These are phyloP conservation scores for Pyricularia sp. DNA, from an alignment of 2,329 filamentous ascomycete genomes.

Conservation along the genomic window DNA sequence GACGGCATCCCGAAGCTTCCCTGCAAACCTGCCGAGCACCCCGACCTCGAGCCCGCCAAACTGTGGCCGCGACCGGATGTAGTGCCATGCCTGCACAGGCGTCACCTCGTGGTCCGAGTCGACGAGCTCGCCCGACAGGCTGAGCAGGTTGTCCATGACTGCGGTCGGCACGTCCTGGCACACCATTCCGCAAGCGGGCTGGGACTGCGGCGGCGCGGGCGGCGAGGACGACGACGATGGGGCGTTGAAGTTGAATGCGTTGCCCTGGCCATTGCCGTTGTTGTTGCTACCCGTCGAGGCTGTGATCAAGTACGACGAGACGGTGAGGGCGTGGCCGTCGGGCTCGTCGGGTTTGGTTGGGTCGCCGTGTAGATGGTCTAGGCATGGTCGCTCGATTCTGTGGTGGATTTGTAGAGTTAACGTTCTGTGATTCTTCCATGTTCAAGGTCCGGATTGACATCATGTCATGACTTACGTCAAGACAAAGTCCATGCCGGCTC, in stretches of 20 bases:
- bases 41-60: conserved; percentile 20
- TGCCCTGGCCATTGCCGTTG: not conserved
- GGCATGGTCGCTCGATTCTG: conserved; percentile 20
- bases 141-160: conserved; percentile 16
- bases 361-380: conserved; percentile 17
- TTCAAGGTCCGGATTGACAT: not conserved
- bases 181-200: not conserved
- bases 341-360: conserved; percentile 15
- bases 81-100: conserved; percentile 27
- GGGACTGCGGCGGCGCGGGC: not conserved
- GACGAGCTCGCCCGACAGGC: conserved; percentile 10
- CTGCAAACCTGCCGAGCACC: conserved; percentile 17
- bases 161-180: conserved; percentile 10
- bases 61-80: conserved; percentile 20
- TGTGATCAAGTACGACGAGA: conserved; percentile 13
- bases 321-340: conserved; percentile 18
- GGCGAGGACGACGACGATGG: not conserved
- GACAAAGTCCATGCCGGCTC: conserved; percentile 23
- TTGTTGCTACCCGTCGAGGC: not conserved
- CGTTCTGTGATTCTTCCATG: too few species aligned
- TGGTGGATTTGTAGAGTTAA: too few species aligned
- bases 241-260: too few species aligned
- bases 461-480: conserved; percentile 17
- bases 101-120: conserved; percentile 23
- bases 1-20: conserved; percentile 19